Conservation (phyloP, 1,284 basidiomycete genomes). For the Sporisorium sorghi region DNA sequence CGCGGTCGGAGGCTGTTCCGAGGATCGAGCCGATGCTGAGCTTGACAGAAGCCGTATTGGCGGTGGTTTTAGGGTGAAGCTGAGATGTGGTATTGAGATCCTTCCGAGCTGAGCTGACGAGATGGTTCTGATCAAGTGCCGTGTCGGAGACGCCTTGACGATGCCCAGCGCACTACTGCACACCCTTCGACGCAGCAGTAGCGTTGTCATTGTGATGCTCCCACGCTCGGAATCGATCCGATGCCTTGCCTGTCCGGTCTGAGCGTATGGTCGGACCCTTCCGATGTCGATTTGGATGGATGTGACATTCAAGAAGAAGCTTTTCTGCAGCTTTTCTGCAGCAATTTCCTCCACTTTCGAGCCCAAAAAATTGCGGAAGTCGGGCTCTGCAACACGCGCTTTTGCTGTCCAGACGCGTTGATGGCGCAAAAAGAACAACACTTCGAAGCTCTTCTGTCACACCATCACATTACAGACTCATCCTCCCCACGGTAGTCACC, state of each 20-base stretch:
- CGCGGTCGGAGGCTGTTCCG: neutral
- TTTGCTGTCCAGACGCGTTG: conserved; percentile 17
- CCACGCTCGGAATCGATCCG: neutral
- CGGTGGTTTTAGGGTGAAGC: neutral
- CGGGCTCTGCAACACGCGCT: conserved; percentile 24
- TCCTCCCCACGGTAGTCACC: neutral
- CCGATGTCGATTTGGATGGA: conserved; percentile 8
- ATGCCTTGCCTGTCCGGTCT: neutral
- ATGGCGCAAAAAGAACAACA: conserved; percentile 39
- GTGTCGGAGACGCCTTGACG: neutral
- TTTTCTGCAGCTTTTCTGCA: neutral
- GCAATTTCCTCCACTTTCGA: conserved; percentile 15
- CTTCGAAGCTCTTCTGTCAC: neutral
- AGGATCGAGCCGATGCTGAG: neutral
- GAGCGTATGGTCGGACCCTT: neutral
- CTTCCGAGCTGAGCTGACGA: neutral
- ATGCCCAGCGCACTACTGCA: neutral
- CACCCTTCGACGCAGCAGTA: neutral
- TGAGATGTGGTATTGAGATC: neutral
- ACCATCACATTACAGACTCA: neutral
- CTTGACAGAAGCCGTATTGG: conserved; percentile 6
- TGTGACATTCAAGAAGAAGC: neutral
- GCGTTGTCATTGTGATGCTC: neutral
- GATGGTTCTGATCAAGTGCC: neutral
- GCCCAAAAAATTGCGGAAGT: conserved; percentile 21